These are phyloP conservation scores for Brettanomyces bruxellensis DNA, from an alignment of 805 yeast species.

Conservation along the genomic window DNA sequence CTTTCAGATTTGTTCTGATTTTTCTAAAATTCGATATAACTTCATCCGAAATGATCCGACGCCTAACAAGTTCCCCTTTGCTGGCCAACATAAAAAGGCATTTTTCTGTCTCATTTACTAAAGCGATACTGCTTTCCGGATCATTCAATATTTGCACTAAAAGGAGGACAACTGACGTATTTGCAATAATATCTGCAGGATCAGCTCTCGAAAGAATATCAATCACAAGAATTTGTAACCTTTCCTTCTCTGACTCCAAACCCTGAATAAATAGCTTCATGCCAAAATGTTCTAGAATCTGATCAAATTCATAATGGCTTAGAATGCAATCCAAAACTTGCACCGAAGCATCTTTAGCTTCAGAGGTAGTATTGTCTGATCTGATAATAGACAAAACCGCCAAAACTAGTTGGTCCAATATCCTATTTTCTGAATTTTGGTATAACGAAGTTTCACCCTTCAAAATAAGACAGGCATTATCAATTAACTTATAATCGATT, in stretches of 20 bases:
- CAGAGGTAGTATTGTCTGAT: conserved; percentile 15
- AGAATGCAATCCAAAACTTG: conserved; percentile 20
- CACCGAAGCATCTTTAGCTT: conserved; percentile 11
- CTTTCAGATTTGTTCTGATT: conserved; percentile 17
- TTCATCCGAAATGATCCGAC: conserved; percentile 21
- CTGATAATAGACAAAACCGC: conserved; percentile 15
- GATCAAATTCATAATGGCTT: conserved; percentile 19
- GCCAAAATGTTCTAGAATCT: conserved; percentile 16
- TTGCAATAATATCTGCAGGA: conserved; percentile 27
- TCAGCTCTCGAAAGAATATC: conserved; percentile 17
- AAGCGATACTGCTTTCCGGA: conserved; percentile 11
- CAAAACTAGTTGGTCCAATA: conserved; percentile 13
- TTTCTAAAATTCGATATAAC: conserved; percentile 13
- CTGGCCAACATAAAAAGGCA: conserved; percentile 14
- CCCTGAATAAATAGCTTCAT: conserved; percentile 22
- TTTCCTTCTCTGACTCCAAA: conserved; percentile 17
- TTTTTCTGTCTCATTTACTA: conserved; percentile 15
- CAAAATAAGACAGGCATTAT: conserved; percentile 11
- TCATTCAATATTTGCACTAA: conserved; percentile 17
- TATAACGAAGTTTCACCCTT: conserved; percentile 11
- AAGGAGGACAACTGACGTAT: conserved; percentile 19
- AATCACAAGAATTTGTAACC: conserved; percentile 19
- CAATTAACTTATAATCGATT: conserved; percentile 11
- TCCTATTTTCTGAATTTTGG: conserved; percentile 1
- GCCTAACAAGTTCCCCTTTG: conserved; percentile 22